Evolutionary conservation across 257 asterid species (phyloP), one percentile per base, ranked within the genome.

Genomic region (Paulownia fortunei): DNA sequence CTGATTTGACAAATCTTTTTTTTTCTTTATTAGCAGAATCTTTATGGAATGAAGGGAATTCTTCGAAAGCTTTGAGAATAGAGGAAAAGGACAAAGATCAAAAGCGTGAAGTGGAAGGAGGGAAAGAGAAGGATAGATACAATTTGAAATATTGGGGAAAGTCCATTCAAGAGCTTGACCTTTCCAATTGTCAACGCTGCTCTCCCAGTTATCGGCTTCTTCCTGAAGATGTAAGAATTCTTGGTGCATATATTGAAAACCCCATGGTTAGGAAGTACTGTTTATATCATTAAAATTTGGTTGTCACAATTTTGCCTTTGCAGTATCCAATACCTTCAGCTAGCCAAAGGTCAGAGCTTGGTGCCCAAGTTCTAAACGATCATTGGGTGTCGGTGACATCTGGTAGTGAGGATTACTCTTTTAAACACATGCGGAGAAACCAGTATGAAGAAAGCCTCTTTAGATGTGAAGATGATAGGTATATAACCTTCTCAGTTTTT

Each of bases 331-430:
- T 92, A 76, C 88, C 94, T 72, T 70, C 85, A 61, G 97, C 96
- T 61, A 94, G 98, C 82, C 93, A 92, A 78, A 90, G 93, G 78
- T 88, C 97, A 34, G 97, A 92, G 84, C 97, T 94, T 71, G 97
- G 97, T 56, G 87, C 84, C 67, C 91, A 88, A 76, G 97, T 94
- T 54, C 78, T 92, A 51, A 94, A 94, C 36, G 97, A 94, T 75
- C 91, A 87, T 78, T 94, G 97, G 97, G 98, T 94, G 41, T 94
- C 98, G 21, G 98, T 94, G 85, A 94, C 98, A 62, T 94, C 98
- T 78, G 98, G 98, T n/a, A 85, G 89, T 70, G 91, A 87, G 80
- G 91, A 87, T 72, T 87, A 85, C 71, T 87, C 91, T 13, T 87
- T 87, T 69, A 85, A 87, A 69, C 91, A 87, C 83, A 85, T 87